Percentiles rank a stretch among this genome's conserved stretches.
These are phyloP conservation scores for Lentinus polychrous DNA, from an alignment of 1,284 basidiomycete species.

Conservation along the genomic window DNA sequence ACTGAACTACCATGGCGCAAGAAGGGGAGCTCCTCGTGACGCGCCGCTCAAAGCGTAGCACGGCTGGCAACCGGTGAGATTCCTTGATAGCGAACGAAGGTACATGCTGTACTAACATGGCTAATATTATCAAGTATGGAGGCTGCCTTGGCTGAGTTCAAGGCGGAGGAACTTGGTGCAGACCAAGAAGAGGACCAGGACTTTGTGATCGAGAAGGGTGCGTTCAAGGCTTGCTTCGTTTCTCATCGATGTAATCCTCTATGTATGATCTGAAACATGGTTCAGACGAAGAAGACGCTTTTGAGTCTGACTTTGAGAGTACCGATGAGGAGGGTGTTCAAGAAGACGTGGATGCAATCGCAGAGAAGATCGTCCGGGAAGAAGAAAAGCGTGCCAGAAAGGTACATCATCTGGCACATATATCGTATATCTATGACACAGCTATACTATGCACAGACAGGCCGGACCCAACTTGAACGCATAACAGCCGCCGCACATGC, in stretches of 20 bases:
- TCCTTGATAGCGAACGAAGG: neutral
- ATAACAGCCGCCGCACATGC: conserved; percentile 58
- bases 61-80: conserved; percentile 64
- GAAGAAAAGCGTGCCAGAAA: conserved; percentile 55
- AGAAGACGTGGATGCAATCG: conserved; percentile 41
- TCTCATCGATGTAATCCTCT: conserved; percentile 3
- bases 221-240: conserved; percentile 3
- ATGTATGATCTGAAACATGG: neutral
- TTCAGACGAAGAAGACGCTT: conserved; percentile 70
- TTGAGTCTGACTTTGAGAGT: conserved; percentile 76
- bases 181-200: conserved; percentile 69
- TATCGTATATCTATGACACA: neutral
- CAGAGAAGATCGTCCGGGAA: conserved; percentile 48
- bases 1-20: conserved; percentile 18
- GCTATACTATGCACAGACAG: conserved; percentile 33
- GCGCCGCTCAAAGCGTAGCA: conserved; percentile 58
- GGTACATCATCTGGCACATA: conserved; percentile 28
- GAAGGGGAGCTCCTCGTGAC: conserved; percentile 45
- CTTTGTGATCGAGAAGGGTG: conserved; percentile 57
- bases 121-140: conserved; percentile 48
- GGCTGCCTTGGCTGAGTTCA: conserved; percentile 65
- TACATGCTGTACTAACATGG: neutral
- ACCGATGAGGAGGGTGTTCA: conserved; percentile 67
- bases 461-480: conserved; percentile 48
- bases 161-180: conserved; percentile 44